Base-by-base conservation (phyloP, 805 yeast species). In the Metschnikowia proteae region DNA sequence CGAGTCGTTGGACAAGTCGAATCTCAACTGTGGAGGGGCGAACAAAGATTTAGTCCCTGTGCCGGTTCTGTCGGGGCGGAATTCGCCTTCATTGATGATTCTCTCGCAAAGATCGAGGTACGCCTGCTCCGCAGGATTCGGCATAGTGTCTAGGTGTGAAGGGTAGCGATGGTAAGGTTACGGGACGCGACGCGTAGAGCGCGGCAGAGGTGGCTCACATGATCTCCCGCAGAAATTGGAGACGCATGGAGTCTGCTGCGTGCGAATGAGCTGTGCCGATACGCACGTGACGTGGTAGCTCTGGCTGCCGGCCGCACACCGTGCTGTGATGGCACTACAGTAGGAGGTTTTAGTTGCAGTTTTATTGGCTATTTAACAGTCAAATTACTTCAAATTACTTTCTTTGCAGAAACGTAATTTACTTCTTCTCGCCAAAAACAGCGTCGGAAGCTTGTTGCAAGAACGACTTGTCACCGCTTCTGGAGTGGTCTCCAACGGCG, bases 11-110 rank as follows among this genome's bases (percentile, higher is more conserved):
- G 80, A 71, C 39, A 94, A 71, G 53, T 81, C 80, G 68, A 94
- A 94, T 46, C 97, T 79, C 51, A 94, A 73, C 63, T 92, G 98
- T 9, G 97, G 97, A 25, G 99, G 99, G 0, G 95, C 99, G 67
- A 94, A 94, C 6, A 94, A 54, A 31, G 96, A 84, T 52, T 71
- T 74, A 0, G 99, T 94, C 4, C 99, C 99, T 0, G 99, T 94
- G 1, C 99, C 99, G 1, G 99, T 94, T 65, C 99, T 78, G 65
- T 94, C 99, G 6, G 94, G 92, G 53, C 99, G 82, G 58, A 79
- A 79, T 63, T 94, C 98, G 36, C 99, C 99, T 54, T 86, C 82
- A 1, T 77, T 74, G 22, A 94, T 81, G 64, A 94, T 92, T 4
- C 81, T 74, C 48, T 73, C 66, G 63, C 97, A 88, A 40, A 94